Conservation (phyloP, 2,329 filamentous ascomycete genomes). For the Talaromyces islandicus region DNA sequence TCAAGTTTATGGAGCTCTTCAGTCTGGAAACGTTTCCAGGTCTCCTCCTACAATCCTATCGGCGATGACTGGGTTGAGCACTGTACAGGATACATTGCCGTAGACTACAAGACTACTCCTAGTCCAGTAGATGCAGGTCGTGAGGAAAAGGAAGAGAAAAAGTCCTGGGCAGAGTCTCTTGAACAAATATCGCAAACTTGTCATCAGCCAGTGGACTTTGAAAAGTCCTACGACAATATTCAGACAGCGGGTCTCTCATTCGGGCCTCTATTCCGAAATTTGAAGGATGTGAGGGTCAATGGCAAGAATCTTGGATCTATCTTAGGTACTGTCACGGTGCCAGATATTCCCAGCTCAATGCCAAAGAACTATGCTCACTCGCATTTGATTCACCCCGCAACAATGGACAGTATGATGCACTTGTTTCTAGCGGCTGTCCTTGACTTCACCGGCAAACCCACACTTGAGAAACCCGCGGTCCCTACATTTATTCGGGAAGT, state of each 20-base stretch:
- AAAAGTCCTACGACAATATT: slow-evolving; percentile 20
- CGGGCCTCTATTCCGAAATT: slow-evolving; percentile 26
- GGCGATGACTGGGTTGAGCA: slow-evolving; percentile 30
- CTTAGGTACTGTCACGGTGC: slow-evolving; percentile 20
- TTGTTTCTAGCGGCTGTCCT: slow-evolving; percentile 21
- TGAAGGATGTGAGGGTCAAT: slow-evolving; percentile 18
- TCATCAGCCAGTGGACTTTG: slow-evolving; percentile 17
- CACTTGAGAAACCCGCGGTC: slow-evolving; percentile 19
- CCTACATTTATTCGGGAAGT: slow-evolving; percentile 27
- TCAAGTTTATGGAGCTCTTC: slow-evolving; percentile 14
- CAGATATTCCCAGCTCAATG: slow-evolving; percentile 26
- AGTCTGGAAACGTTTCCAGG: slow-evolving; percentile 23
- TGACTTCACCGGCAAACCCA: slow-evolving; percentile 17
- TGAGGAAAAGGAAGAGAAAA: slow-evolving; percentile 16
- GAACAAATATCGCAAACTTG: slow-evolving; percentile 15
- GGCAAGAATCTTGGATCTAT: slow-evolving; percentile 14
- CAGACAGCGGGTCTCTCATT: slow-evolving; percentile 23
- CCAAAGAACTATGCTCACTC: slow-evolving; percentile 25
- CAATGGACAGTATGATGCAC: slow-evolving; percentile 31
- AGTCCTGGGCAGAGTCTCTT: slow-evolving; percentile 13
- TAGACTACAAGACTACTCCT: slow-evolving; percentile 15
- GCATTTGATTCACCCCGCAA: slow-evolving; percentile 31
- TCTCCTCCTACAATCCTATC: slow-evolving; percentile 24
- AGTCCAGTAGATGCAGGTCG: slow-evolving; percentile 16
- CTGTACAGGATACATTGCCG: slow-evolving; percentile 25